Base-by-base conservation (phyloP, 768 basidiomycete species). In the Pulveroboletus sp. region DNA sequence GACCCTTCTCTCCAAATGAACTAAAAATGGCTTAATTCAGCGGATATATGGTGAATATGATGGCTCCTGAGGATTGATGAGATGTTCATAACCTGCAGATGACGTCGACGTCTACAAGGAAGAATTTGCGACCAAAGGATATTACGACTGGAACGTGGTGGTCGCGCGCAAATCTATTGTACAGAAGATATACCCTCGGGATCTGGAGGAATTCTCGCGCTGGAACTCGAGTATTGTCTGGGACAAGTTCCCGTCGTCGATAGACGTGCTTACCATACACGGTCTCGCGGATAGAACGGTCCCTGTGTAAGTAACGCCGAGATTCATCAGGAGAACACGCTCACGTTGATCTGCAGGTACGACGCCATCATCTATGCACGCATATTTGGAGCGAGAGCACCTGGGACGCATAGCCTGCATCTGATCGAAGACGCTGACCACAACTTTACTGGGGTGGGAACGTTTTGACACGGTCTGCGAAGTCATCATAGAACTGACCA, bases 381-480 rank as follows among this genome's bases (percentile, higher is more conserved):
- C 14, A 79, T 79, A 1, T 72, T 87, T 40, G 76, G 82, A 28
- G 59, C 66, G 30, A 75, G 86, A 49, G 57, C 58, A 12, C 78
- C 82, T 18, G 89, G 87, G 41, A 87, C 85, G 7, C 86, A 89
- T 62, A 82, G 73, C 15, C 70, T 91, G 24, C 77, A 83, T 60
- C 70, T 85, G 24, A 69, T 89, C 35, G 89, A 91, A 63, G 77
- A 76, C 39, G 86, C 83, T 8, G 87, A 89, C 69, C 89, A 91
- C 61, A 91, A 90, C 66, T 86, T 83, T 58, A 81, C 79, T 21
- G 81, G 83, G 21, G 77, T 78, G 51, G 38, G 74, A 50, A 24
- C 21, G 6, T 30, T 26, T 45, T 31, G 28, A 6, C 9, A 28
- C 26, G 18, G 7, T 43, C 35, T 21, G 12, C 30, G 15, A 24